phyloP scores from a whole-genome alignment of 805 yeast species.

The Wickerhamiella cacticola region DNA sequence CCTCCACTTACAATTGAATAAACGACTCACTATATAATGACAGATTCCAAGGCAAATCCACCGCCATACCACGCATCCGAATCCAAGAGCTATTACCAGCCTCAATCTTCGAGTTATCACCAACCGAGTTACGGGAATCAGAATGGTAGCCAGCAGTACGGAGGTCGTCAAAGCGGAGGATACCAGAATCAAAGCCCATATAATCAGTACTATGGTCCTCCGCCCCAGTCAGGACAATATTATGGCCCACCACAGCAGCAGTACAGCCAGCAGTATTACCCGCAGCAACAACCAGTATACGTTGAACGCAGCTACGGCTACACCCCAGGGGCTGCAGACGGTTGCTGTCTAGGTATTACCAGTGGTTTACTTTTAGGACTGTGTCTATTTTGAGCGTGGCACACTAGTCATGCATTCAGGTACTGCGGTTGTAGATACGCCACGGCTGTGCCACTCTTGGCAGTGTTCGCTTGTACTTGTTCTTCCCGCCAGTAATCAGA shows the following conservation, averaged over 20 bases:
- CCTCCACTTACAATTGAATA: neutral
- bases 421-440: neutral
- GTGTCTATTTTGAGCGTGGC: neutral
- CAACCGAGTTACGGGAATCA: no score
- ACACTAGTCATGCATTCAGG: neutral
- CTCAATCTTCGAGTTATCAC: neutral
- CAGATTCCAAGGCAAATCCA: neutral
- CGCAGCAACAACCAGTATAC: constrained; percentile 10
- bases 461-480: neutral
- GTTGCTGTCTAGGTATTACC: neutral
- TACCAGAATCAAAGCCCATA: constrained; percentile 1
- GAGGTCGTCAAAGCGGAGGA: neutral
- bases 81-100: neutral
- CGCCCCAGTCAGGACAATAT: neutral
- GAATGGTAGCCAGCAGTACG: no score
- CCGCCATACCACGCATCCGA: neutral
- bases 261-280: neutral
- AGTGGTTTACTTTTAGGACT: neutral
- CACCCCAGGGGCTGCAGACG: neutral
- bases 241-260: constrained; percentile 1
- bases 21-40: neutral
- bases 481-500: no score
- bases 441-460: neutral
- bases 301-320: neutral
- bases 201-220: neutral